These are phyloP conservation scores for Exsudoporus frostii DNA, from an alignment of 768 basidiomycete genomes.

Conservation along the genomic window DNA sequence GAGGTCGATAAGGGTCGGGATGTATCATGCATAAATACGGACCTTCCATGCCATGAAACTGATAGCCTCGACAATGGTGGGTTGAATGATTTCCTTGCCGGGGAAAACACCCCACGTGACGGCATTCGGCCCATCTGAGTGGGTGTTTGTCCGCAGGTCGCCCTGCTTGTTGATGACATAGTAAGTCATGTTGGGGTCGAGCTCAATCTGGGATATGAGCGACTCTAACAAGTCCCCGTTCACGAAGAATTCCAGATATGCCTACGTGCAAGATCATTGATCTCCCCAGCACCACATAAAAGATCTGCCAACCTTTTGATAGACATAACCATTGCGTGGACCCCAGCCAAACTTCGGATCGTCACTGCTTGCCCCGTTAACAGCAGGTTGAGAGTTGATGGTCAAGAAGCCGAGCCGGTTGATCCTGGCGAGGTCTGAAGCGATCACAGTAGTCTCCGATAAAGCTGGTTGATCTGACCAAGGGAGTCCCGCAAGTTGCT, in stretches of 20 bases:
- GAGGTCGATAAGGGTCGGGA: slow-evolving; percentile 6
- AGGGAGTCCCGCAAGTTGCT: slow-evolving; percentile 73
- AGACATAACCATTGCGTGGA: slow-evolving; percentile 88
- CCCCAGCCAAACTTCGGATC: slow-evolving; percentile 92
- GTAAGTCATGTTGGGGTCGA: slow-evolving; percentile 88
- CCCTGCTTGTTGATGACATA: slow-evolving; percentile 97
- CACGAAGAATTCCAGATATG: slow-evolving; percentile 96
- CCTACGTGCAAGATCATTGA: slow-evolving; percentile 43
- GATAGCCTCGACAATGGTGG: slow-evolving; percentile 94
- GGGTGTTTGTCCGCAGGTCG: slow-evolving; percentile 91
- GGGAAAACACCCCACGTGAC: slow-evolving; percentile 99
- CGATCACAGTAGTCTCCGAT: slow-evolving; percentile 78
- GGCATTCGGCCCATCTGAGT: slow-evolving; percentile 95
- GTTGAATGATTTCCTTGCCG: slow-evolving; percentile 93
- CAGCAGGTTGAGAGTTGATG: slow-evolving; percentile 96
- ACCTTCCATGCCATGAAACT: slow-evolving; percentile 99
- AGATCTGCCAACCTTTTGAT: slow-evolving; percentile 71
- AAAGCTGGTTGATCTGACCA: slow-evolving; percentile 94
- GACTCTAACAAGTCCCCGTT: slow-evolving; percentile 66
- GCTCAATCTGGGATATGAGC: slow-evolving; percentile 78
- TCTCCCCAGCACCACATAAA: neutral
- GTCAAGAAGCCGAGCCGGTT: slow-evolving; percentile 93
- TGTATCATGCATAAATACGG: slow-evolving; percentile 14
- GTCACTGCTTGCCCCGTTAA: slow-evolving; percentile 83
- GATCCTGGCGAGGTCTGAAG: slow-evolving; percentile 74